These are phyloP conservation scores for Pleurotus cornucopiae DNA, from an alignment of 768 basidiomycete genomes.

Conservation along the genomic window DNA sequence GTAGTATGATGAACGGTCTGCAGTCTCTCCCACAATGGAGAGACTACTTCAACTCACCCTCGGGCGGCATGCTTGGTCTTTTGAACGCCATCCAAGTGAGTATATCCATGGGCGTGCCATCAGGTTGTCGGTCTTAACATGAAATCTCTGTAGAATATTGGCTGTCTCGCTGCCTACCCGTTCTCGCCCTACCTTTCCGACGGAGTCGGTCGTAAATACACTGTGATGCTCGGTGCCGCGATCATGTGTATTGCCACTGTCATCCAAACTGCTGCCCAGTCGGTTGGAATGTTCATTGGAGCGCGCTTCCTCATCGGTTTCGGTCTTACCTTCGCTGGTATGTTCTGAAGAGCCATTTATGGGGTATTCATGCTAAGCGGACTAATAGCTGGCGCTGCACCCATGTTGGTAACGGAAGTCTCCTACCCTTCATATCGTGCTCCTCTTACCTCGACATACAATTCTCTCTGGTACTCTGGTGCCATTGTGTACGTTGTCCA, in stretches of 20 bases:
- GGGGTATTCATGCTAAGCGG: background rate
- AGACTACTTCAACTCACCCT: constrained; percentile 52
- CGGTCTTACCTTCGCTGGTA: constrained; percentile 66
- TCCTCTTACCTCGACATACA: constrained; percentile 72
- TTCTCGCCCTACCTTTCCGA: constrained; percentile 72
- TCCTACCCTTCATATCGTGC: constrained; percentile 81
- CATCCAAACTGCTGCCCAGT: constrained; percentile 56
- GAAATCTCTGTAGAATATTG: constrained; percentile 50
- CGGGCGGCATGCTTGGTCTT: constrained; percentile 55
- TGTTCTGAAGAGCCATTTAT: constrained; percentile 14
- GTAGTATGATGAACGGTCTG: constrained; percentile 37
- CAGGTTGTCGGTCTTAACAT: background rate
- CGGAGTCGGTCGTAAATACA: constrained; percentile 59
- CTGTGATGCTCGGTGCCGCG: constrained; percentile 64
- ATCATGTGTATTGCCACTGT: constrained; percentile 69
- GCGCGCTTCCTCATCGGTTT: constrained; percentile 63
- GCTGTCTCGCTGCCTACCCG: constrained; percentile 63
- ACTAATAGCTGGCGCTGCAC: constrained; percentile 61
- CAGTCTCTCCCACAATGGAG: constrained; percentile 56
- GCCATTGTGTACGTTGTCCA: constrained; percentile 58
- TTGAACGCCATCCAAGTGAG: constrained; percentile 71
- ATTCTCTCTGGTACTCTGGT: constrained; percentile 85
- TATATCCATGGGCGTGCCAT: constrained; percentile 1
- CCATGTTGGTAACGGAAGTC: constrained; percentile 80
- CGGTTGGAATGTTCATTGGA: constrained; percentile 23